Conservation (phyloP, 805 yeast species). For the Clavispora carvajalis region DNA sequence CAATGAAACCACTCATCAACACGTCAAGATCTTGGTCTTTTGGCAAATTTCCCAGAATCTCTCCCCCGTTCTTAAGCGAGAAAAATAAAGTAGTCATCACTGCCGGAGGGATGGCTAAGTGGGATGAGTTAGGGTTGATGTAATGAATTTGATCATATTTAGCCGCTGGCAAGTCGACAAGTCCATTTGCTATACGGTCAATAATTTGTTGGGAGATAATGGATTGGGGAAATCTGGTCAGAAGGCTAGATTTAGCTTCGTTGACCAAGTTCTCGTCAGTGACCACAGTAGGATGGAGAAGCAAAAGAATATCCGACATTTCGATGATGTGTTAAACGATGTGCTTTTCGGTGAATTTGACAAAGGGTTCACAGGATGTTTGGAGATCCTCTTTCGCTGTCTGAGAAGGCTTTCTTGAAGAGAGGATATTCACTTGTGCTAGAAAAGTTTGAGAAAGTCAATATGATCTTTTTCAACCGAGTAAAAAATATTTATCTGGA, state of each 20-base stretch:
- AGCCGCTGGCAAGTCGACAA: conserved; percentile 32
- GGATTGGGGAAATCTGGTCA: conserved; percentile 21
- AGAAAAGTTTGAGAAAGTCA: too few relatives aligned
- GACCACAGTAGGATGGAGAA: conserved; percentile 65
- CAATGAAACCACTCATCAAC: conserved; percentile 60
- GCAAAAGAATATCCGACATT: conserved; percentile 33
- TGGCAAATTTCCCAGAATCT: conserved; percentile 50
- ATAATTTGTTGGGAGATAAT: conserved; percentile 47
- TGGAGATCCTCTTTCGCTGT: too few relatives aligned
- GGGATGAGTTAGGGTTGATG: conserved; percentile 48
- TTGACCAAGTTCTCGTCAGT: conserved; percentile 47
- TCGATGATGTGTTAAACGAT: background rate
- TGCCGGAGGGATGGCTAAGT: conserved; percentile 42
- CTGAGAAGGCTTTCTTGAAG: too few relatives aligned
- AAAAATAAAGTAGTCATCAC: conserved; percentile 36
- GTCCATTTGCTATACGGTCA: conserved; percentile 50
- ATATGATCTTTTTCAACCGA: too few relatives aligned
- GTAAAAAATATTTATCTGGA: background rate
- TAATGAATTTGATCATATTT: conserved; percentile 45
- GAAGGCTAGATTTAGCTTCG: conserved; percentile 29
- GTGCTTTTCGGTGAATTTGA: too few relatives aligned
- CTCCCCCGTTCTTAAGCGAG: conserved; percentile 41
- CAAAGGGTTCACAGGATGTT: too few relatives aligned
- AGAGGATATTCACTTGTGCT: too few relatives aligned
- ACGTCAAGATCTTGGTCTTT: conserved; percentile 52